Evolutionary conservation across 495 filamentous ascomycete genomes (phyloP).

Genomic region (Neurospora sp.): DNA sequence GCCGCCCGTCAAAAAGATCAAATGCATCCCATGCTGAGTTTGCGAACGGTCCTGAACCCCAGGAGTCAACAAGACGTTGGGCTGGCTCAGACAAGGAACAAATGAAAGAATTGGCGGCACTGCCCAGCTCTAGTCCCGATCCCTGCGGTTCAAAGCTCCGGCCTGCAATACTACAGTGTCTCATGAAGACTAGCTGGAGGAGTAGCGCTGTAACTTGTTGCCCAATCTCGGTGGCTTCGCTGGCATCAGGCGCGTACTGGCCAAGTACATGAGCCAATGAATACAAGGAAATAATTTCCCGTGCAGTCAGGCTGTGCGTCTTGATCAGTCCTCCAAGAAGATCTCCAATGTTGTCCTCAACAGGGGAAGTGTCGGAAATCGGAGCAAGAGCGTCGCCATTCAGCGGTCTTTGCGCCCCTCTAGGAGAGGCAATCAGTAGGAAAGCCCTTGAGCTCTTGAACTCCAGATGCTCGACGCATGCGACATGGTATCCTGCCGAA

Average conservation of each 20-base stretch:
- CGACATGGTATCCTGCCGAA: conserved; percentile 13
- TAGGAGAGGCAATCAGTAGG: background rate
- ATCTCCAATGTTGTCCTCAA: background rate
- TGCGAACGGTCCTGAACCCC: conserved; percentile 1
- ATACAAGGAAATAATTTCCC: conserved; percentile 8
- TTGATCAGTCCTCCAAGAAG: background rate
- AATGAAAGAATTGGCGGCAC: conserved; percentile 9
- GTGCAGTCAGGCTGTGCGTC: conserved; percentile 1
- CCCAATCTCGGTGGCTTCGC: background rate
- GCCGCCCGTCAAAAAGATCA: conserved; percentile 56
- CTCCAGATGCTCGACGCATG: conserved; percentile 16
- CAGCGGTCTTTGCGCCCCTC: background rate
- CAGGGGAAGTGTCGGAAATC: background rate
- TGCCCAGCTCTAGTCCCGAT: background rate
- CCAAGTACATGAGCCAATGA: conserved; percentile 9
- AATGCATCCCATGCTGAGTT: conserved; percentile 36
- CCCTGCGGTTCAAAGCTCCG: conserved; percentile 10
- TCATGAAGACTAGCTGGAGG: conserved; percentile 20
- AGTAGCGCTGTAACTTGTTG: conserved; percentile 16
- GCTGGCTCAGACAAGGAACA: background rate
- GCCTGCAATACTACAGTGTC: conserved; percentile 15
- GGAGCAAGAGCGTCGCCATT: background rate
- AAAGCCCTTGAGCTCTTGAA: conserved; percentile 24
- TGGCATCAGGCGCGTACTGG: no score
- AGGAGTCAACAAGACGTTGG: background rate